Percentiles rank a stretch among this genome's conserved stretches.
Evolutionary conservation across 2,329 filamentous ascomycete species (phyloP).

Genomic region (Aspergillus tubingensis): DNA sequence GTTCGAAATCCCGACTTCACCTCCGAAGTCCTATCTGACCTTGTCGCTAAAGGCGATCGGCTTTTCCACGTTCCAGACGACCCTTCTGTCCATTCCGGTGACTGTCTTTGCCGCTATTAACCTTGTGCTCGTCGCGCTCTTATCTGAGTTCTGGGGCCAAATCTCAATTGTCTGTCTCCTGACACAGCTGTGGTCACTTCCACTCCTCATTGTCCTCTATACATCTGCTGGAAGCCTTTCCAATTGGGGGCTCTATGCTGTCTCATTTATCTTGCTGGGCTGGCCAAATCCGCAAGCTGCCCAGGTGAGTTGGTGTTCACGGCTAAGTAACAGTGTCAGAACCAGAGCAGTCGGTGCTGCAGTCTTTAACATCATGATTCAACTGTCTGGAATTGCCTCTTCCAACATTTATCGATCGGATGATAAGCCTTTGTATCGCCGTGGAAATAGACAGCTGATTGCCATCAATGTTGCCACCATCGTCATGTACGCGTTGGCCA

Average conservation of each 20-base stretch:
- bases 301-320: slow-evolving; percentile 30
- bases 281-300: slow-evolving; percentile 17
- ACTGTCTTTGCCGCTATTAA: slow-evolving; percentile 56
- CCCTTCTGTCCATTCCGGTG: slow-evolving; percentile 61
- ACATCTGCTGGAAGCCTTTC: slow-evolving; percentile 44
- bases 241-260: slow-evolving; percentile 53
- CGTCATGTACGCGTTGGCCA: slow-evolving; percentile 46
- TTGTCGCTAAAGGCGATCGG: slow-evolving; percentile 52
- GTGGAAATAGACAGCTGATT: slow-evolving; percentile 54
- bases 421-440: slow-evolving; percentile 56
- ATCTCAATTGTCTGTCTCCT: slow-evolving; percentile 53
- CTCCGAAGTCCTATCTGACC: slow-evolving; percentile 11
- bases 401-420: slow-evolving; percentile 39
- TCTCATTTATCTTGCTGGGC: slow-evolving; percentile 50
- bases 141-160: slow-evolving; percentile 51
- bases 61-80: slow-evolving; percentile 51
- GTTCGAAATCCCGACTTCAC: slow-evolving; percentile 56
- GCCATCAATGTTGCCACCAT: slow-evolving; percentile 53
- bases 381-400: slow-evolving; percentile 34
- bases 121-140: slow-evolving; percentile 40
- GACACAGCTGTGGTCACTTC: slow-evolving; percentile 54
- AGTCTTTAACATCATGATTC: slow-evolving; percentile 45
- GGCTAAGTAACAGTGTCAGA: slow-evolving; percentile 39
- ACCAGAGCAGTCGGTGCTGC: slow-evolving; percentile 40
- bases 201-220: slow-evolving; percentile 50